These are phyloP conservation scores for Adiantum capillusveneris DNA, from an alignment of 75 land plant genomes.

Conservation along the genomic window DNA sequence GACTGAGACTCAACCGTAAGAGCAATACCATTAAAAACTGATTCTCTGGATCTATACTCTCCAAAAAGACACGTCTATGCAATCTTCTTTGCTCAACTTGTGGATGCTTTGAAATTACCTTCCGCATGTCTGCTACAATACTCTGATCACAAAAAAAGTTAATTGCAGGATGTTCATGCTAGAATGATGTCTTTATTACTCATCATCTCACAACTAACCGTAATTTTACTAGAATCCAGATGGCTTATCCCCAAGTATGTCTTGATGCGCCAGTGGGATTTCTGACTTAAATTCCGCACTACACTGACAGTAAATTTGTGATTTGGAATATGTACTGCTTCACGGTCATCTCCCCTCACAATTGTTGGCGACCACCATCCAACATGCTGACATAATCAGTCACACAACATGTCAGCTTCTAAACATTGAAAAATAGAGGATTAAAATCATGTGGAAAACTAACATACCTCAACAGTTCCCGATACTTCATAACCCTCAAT, in stretches of 20 bases:
- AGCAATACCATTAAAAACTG: constrained; percentile 87
- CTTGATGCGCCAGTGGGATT: constrained; percentile 91
- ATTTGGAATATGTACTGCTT: constrained; percentile 95
- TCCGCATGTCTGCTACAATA: constrained; percentile 95
- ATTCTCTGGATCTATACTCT: constrained; percentile 63
- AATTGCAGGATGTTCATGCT: not conserved
- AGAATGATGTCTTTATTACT: no score
- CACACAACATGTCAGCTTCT: not conserved
- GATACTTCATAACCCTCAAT: constrained; percentile 97
- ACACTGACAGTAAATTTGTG: constrained; percentile 88
- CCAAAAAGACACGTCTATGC: constrained; percentile 85
- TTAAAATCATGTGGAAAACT: no score
- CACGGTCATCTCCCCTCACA: constrained; percentile 90
- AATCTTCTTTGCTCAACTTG: constrained; percentile 87
- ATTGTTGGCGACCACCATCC: constrained; percentile 99
- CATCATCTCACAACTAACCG: no score
- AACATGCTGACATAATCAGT: constrained; percentile 56
- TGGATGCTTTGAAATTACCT: constrained; percentile 88
- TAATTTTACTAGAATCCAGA: constrained; percentile 72
- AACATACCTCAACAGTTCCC: constrained; percentile 98
- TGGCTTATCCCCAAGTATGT: constrained; percentile 90
- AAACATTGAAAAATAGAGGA: no score
- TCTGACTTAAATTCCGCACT: constrained; percentile 85
- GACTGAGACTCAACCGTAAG: no score
- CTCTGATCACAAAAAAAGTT: constrained; percentile 31